Conservation (phyloP, 441 rosid genomes). For the Eutrema salsugineum region DNA sequence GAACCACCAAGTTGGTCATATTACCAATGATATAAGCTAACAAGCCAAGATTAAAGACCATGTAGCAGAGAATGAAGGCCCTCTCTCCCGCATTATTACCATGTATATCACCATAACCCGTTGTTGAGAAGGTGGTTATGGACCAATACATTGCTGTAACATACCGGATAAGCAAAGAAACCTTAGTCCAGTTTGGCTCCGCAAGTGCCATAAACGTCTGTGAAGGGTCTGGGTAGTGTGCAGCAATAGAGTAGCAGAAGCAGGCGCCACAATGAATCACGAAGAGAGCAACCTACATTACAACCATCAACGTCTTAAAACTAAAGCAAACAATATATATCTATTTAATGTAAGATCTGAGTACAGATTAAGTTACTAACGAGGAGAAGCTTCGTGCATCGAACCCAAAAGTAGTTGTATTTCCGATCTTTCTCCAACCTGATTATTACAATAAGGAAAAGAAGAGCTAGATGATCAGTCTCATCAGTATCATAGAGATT, state of each 20-base stretch:
- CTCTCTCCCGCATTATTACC: constrained; percentile 62
- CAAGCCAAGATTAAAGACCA: constrained; percentile 74
- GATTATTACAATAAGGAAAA: constrained; percentile 4
- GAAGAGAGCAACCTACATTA: constrained; percentile 74
- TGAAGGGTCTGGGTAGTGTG: constrained; percentile 41
- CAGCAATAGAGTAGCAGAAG: constrained; percentile 56
- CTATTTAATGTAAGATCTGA: background rate
- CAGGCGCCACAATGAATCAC: constrained; percentile 74
- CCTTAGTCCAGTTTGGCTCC: constrained; percentile 35
- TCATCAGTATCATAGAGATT: background rate
- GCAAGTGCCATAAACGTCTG: constrained; percentile 63
- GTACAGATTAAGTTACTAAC: constrained; percentile 46
- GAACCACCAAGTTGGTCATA: constrained; percentile 90
- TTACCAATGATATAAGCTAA: constrained; percentile 76
- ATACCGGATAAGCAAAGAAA: constrained; percentile 39
- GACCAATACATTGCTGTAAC: constrained; percentile 78
- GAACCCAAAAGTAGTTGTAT: constrained; percentile 63
- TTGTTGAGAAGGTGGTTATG: constrained; percentile 73
- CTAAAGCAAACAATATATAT: background rate
- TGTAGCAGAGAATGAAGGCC: constrained; percentile 54
- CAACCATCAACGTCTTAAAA: background rate
- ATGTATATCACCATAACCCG: constrained; percentile 92
- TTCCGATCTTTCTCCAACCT: constrained; percentile 84
- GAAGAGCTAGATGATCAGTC: background rate
- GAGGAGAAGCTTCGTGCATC: constrained; percentile 63